These are phyloP conservation scores for Tricholoma terreum DNA, from an alignment of 768 basidiomycete species.

Conservation along the genomic window DNA sequence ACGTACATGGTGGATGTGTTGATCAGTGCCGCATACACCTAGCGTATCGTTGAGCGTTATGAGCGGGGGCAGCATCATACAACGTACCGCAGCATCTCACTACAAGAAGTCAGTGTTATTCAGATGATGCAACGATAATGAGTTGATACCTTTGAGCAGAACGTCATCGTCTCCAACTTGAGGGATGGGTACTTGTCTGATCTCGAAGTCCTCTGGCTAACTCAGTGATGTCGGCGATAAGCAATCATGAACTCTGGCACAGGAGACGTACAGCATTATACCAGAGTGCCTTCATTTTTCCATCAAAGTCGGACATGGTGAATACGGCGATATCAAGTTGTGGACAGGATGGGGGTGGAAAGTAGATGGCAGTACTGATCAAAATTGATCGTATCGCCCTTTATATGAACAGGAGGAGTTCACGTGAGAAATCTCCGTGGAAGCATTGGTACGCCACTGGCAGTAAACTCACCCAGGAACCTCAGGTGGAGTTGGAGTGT, in stretches of 20 bases:
- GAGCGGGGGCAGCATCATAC: not conserved
- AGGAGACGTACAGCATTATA: constrained; percentile 50
- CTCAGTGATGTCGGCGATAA: not conserved
- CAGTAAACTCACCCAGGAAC: no score
- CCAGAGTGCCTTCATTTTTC: constrained; percentile 64
- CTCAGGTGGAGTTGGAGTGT: no score
- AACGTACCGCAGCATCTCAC: constrained; percentile 43
- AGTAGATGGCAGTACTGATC: not conserved
- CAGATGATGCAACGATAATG: not conserved
- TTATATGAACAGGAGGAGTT: not conserved
- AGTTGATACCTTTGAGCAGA: constrained; percentile 57
- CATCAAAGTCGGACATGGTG: constrained; percentile 40
- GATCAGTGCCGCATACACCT: constrained; percentile 62
- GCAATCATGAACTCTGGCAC: constrained; percentile 8
- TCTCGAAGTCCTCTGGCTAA: constrained; percentile 64
- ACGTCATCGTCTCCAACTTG: constrained; percentile 65
- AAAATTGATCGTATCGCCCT: not conserved
- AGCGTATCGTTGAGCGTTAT: not conserved
- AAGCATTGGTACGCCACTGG: no score
- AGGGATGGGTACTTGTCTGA: constrained; percentile 68
- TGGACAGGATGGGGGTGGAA: not conserved
- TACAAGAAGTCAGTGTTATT: constrained; percentile 16
- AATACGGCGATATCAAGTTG: not conserved
- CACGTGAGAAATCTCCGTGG: no score
- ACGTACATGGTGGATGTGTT: constrained; percentile 57